Evolutionary conservation across 352 stramenopile genomes (phyloP), one percentile per base, ranked within the genome.

Genomic region (Achlya hypogyna): DNA sequence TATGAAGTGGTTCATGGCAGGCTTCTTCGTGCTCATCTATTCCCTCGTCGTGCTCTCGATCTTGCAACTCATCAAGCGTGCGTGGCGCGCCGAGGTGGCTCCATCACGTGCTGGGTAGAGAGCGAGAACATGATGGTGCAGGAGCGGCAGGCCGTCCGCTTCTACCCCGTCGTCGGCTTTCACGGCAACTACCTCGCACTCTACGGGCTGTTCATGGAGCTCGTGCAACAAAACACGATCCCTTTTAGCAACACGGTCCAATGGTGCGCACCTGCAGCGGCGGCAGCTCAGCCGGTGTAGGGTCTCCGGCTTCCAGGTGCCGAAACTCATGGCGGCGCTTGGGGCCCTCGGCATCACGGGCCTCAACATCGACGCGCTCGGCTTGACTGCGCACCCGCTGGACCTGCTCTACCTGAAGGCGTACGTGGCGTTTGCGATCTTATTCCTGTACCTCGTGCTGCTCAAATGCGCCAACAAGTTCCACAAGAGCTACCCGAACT

Each of bases 381-480:
- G 10, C 12, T 58, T 38, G 18, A 35, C 16, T 12, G 1, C 25
- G 8, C 2, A 3, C 12, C 49, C 49, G 22, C 22, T 67, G 5
- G 51, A 67, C n/a, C 18, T 67, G 47, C 38, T 49, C 14, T 67
- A 78, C 32, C 58, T 80, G 38, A 82, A 82, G 64, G 74, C 69
- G 10, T 31, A 69, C 18, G n/a, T 77, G n/a, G 76, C 65, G 42
- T 62, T 71, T 0, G 4, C 71, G 1, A 51, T 71, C 35, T 59
- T 88, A 16, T 1, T 72, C 9, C 28, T 70, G 8, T 88, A 76
- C 74, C 74, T 83, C 42, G n/a, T 86, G 22, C 59, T 84, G 54
- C 63, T 88, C 62, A 88, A 88, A 68, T 81, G 77, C n/a, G 75
- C 77, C 18, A 88, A 88, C 75, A 83, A 83, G 51, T 88, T 88